Base-by-base conservation (phyloP, 371 early-diverging fungal species). In the Mucor velutinosus region DNA sequence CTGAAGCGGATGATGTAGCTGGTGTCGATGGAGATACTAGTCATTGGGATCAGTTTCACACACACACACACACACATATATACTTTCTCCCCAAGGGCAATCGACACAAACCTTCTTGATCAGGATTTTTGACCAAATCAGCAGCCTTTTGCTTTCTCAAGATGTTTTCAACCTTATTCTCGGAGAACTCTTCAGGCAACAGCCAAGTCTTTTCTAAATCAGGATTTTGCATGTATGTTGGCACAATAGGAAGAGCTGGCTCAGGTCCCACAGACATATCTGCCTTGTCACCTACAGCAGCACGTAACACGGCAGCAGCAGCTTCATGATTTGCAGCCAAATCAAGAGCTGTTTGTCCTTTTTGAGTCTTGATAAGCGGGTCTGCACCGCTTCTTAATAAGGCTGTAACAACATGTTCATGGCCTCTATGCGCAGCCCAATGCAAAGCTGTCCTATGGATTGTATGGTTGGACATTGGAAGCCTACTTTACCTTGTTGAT, bases 171-270 rank as follows among this genome's bases (percentile, higher is more conserved):
- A 80, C 62, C 37, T 80, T 79, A 29, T 83, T 77, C 27, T 84
- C 84, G 0, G 87, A 74, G 29, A 86, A 85, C 30, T 89, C 89
- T 7, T 91, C 90, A 0, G 93, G 93, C 57, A 86, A 70, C 6
- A 86, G 80, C 93, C 93, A 93, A 14, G 88, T 78, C 73, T 91
- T 90, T 58, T 83, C 80, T 25, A 91, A 78, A 56, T 93, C 92
- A 0, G 92, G 93, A 30, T 89, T 82, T 29, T 83, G 78, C 60
- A 93, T 72, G 62, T 93, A 93, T 15, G 85, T 88, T 10, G 93
- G 92, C 0, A 87, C 79, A 69, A 91, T 89, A 7, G 78, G 69
- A n/a, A 78, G 58, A 1, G 75, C 78, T 7, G 79, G 75, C 41
- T 79, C 82, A 21, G 76, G 73, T 7, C 65, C 75, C 15, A 72